Evolutionary conservation across 371 early-diverging fungal genomes (phyloP).

Genomic region (Fennellomyces sp.): DNA sequence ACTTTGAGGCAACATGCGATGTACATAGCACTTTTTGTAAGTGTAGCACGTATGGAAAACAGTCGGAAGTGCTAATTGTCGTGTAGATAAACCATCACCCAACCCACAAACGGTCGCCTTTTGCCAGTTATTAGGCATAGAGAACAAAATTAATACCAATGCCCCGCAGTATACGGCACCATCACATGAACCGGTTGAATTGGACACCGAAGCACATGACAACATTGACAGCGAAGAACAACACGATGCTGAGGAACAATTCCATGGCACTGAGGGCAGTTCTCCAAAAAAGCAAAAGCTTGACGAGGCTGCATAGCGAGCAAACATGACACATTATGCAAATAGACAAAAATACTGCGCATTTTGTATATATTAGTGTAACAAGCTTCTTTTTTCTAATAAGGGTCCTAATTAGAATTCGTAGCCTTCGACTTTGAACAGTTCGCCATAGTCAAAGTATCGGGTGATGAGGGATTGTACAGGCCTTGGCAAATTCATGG

Average conservation of each 20-base stretch:
- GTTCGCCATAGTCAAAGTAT: slow-evolving; percentile 82
- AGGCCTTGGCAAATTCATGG: slow-evolving; percentile 83
- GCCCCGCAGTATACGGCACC: not conserved
- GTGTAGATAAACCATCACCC: slow-evolving; percentile 37
- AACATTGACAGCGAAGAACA: too few species aligned
- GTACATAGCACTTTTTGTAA: not conserved
- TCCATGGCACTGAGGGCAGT: too few species aligned
- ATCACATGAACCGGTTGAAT: not conserved
- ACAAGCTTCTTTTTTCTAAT: too few species aligned
- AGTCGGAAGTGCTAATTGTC: slow-evolving; percentile 12
- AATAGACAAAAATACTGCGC: too few species aligned
- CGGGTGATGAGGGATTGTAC: slow-evolving; percentile 78
- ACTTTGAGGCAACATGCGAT: slow-evolving; percentile 55
- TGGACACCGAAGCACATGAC: not conserved
- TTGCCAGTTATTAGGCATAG: slow-evolving; percentile 62
- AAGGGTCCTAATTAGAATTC: slow-evolving; percentile 61
- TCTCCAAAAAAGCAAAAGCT: too few species aligned
- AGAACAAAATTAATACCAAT: slow-evolving; percentile 52
- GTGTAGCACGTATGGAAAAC: not conserved
- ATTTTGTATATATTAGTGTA: too few species aligned
- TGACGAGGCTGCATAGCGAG: too few species aligned
- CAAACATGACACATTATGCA: too few species aligned
- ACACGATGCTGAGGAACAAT: too few species aligned
- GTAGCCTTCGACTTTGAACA: slow-evolving; percentile 83
- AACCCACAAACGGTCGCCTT: slow-evolving; percentile 76